Evolutionary conservation across 345 rosid species (phyloP), one percentile per base, ranked within the genome.

Genomic region (Gossypium bickii): DNA sequence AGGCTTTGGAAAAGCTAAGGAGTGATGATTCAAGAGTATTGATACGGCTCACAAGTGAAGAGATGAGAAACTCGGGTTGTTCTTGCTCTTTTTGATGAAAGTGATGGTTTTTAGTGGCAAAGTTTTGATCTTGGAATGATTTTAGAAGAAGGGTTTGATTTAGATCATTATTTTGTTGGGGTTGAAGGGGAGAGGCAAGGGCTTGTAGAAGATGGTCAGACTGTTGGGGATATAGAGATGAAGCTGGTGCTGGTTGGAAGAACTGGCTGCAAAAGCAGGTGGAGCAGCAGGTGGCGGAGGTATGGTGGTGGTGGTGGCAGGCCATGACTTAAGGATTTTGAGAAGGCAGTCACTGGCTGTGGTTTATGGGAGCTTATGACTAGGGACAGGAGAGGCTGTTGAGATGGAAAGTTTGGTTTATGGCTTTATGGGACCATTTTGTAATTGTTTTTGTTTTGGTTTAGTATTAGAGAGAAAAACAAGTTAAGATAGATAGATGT

Each of bases 31-130:
- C 97, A 17, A 88, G 93, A 61, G 83, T 82, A 24, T 70, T 79
- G 77, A 87, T 84, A 72, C 89, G 88, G 15, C 78, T 86, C 12
- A 88, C 79, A 73, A 83, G 91, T 61, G 89, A 84, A 52, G 91
- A 84, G 58, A 88, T 18, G 70, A 85, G 62, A 51, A 60, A 18
- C 0, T 77, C 61, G 78, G 77, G 72, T 12, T 82, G 58, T 3
- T 74, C 6, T 51, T 51, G 51, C 15, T 9, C 65, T 22, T 53
- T 63, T 20, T 66, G 78, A 41, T 52, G 79, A 61, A 76, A 78
- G 22, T 71, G 78, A 17, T 62, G 71, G 1, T 29, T 63, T 48
- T 71, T 72, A 2, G 61, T 56, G 22, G 61, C 78, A 71, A 72
- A 78, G 55, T 24, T 75, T 22, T 41, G 82, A 38, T 67, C 59